Evolutionary conservation across 106 monocot species (phyloP), one percentile per base, ranked within the genome.

Genomic region (Dioscorea dumetorum): DNA sequence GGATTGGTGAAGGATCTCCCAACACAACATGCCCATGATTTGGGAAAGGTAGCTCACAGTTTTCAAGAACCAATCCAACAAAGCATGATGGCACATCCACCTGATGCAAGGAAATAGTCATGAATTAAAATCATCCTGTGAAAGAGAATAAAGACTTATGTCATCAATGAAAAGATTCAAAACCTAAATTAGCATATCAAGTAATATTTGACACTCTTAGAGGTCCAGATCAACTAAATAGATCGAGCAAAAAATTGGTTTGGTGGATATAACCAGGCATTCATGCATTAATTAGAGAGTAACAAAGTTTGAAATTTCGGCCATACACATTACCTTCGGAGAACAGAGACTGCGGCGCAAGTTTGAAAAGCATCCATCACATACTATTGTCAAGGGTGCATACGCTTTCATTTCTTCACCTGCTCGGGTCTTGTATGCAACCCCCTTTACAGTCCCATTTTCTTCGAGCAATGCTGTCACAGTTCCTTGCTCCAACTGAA

Each of bases 301-400:
- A 41, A 41, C 41, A 41, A 41, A 41, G 0, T 8, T 41, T 41
- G 41, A 1, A 41, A 10, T 10, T 41, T 41, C 41, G 6, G 41
- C 61, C 58, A 70, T 66, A 58, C 33, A 11, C 24, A 34, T 71
- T 64, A 89, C 89, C 82, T 82, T 82, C 5, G 89, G 79, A 62
- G 79, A 74, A 79, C 85, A 89, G 24, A 89, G 89, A 49, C 74
- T 15, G 0, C 77, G 85, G 14, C 89, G 57, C 24, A 89, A 71
- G 69, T 89, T 89, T 33, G 89, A 89, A 67, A 89, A 89, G 76
- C 85, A 89, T 34, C 89, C 89, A 80, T 97, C 95, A 70, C 95
- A 97, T 35, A 97, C 95, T 76, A 97, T 63, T 32, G 95, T 91
- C 50, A 97, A 81, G 72, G 95, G 88, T 57, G 91, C 95, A 80